These are phyloP conservation scores for Colletotrichum camelliae DNA, from an alignment of 2,329 filamentous ascomycete genomes.

Conservation along the genomic window DNA sequence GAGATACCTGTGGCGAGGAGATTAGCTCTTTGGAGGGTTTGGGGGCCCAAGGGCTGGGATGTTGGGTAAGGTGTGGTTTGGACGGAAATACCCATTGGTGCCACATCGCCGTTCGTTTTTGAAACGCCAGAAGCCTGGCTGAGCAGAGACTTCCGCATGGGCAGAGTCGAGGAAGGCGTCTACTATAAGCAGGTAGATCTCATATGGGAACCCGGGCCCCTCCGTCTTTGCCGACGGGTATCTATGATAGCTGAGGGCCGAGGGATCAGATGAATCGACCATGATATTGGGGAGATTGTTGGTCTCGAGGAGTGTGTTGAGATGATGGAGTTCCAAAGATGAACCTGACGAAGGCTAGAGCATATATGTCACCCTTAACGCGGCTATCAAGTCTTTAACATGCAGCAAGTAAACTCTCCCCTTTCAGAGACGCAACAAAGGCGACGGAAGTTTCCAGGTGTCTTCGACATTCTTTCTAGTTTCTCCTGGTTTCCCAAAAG, in stretches of 20 bases:
- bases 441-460: neutral
- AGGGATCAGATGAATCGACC: neutral
- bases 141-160: neutral
- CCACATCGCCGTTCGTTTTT: too few relatives aligned
- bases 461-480: neutral
- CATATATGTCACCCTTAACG: neutral
- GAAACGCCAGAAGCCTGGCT: neutral
- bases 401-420: neutral
- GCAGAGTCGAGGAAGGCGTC: neutral
- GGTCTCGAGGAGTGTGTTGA: fast-evolving
- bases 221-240: neutral
- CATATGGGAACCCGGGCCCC: neutral
- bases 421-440: neutral
- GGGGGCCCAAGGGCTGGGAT: too few relatives aligned
- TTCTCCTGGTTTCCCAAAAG: neutral
- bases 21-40: too few relatives aligned
- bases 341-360: neutral
- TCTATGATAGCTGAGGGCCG: neutral
- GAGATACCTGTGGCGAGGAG: too few relatives aligned
- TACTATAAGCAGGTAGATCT: neutral
- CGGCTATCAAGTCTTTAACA: fast-evolving
- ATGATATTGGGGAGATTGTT: fast-evolving
- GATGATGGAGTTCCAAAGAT: neutral
- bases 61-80: too few relatives aligned
- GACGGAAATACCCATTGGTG: too few relatives aligned